phyloP scores from a whole-genome alignment of 2,329 filamentous ascomycete genomes.

The Gliomastix tumulicola region DNA sequence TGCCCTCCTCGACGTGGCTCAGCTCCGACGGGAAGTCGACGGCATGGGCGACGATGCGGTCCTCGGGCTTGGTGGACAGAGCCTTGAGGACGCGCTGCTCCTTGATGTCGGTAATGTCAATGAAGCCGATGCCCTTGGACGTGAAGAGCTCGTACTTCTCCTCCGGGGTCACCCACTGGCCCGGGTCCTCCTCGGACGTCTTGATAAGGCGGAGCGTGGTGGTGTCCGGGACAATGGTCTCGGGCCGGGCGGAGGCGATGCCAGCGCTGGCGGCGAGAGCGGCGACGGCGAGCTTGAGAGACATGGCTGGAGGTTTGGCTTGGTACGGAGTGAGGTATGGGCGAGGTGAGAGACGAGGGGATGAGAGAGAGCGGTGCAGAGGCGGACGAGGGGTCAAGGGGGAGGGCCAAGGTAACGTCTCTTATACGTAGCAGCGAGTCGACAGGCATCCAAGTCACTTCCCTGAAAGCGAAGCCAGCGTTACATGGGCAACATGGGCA shows the following conservation, averaged over 20 bases:
- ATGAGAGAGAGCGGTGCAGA: neutral
- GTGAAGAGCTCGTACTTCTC: conserved; percentile 23
- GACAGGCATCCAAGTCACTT: too few species aligned
- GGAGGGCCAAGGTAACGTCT: neutral
- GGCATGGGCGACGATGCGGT: conserved; percentile 13
- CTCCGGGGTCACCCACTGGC: conserved; percentile 30
- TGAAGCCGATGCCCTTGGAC: conserved; percentile 24
- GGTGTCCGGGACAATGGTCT: conserved; percentile 3
- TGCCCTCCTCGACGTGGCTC: conserved; percentile 23
- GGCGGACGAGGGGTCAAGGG: neutral
- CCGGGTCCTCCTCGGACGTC: conserved; percentile 26
- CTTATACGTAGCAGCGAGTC: too few species aligned
- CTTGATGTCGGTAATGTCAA: conserved; percentile 33
- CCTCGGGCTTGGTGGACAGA: conserved; percentile 12
- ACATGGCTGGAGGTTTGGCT: conserved; percentile 2
- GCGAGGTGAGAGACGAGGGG: too few species aligned
- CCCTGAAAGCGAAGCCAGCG: too few species aligned
- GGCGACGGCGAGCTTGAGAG: conserved; percentile 3
- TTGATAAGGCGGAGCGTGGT: conserved; percentile 25
- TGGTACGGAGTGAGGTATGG: too few species aligned
- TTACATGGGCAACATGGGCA: too few species aligned
- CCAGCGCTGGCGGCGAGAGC: conserved; percentile 6
- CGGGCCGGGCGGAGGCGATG: conserved; percentile 1
- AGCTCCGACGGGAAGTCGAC: conserved; percentile 23
- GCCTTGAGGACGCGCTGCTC: conserved; percentile 16